Percentiles rank a stretch among this genome's conserved stretches.
Conservation (phyloP, 2,329 filamentous ascomycete genomes). For the Cordyceps javanica region DNA sequence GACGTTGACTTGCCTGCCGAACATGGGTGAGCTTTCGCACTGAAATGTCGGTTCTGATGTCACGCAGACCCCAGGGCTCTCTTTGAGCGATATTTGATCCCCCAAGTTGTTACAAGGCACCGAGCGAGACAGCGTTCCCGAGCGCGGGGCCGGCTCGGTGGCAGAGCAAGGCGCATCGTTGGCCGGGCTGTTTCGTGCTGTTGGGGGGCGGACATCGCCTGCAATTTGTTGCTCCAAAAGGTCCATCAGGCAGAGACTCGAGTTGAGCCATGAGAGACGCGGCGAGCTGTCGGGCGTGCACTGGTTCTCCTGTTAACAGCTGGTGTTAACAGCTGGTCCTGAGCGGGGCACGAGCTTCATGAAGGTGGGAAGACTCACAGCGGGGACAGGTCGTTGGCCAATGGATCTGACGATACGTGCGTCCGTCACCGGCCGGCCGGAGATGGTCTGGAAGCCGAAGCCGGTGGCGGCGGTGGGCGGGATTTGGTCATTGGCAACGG, state of each 20-base stretch:
- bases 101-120: slow-evolving; percentile 3
- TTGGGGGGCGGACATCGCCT: background rate
- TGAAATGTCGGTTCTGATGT: background rate
- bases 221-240: slow-evolving; percentile 12
- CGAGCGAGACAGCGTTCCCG: background rate
- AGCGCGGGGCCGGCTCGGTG: background rate
- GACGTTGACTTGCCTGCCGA: background rate
- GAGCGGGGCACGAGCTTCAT: background rate
- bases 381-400: slow-evolving; percentile 31
- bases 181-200: background rate
- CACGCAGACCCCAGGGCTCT: background rate
- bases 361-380: slow-evolving; percentile 23
- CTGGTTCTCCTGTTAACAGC: background rate
- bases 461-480: slow-evolving; percentile 43
- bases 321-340: background rate
- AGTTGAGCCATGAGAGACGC: slow-evolving; percentile 5
- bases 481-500: slow-evolving; percentile 43
- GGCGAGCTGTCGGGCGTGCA: background rate
- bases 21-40: background rate
- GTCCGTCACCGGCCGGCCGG: slow-evolving; percentile 38
- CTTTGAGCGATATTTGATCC: background rate
- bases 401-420: slow-evolving; percentile 33
- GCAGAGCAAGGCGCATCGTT: background rate
- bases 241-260: slow-evolving; percentile 10
- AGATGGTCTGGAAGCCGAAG: slow-evolving; percentile 43